Percentiles rank a stretch among this genome's conserved stretches.
phyloP scores from a whole-genome alignment of 1,139 yeast genomes.

The Ashbya aceris region DNA sequence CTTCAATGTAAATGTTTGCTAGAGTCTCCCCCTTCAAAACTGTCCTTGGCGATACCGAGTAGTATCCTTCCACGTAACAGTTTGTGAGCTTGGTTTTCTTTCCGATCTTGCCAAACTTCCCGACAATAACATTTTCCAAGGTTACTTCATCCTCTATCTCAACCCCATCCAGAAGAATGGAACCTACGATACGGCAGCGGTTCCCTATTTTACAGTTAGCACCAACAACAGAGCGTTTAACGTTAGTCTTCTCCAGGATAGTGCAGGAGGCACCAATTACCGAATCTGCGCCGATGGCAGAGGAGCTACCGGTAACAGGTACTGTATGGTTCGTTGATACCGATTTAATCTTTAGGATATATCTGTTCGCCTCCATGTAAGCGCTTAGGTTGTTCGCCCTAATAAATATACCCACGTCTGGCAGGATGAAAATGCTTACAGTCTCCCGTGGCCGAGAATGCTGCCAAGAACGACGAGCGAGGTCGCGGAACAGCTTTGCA shows the following conservation, averaged over 20 bases:
- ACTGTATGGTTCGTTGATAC: slow-evolving; percentile 34
- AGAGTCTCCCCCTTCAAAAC: slow-evolving; percentile 78
- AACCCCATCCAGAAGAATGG: slow-evolving; percentile 65
- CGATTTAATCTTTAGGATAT: slow-evolving; percentile 49
- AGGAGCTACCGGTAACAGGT: slow-evolving; percentile 35
- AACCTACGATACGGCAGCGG: slow-evolving; percentile 81
- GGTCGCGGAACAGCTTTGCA: slow-evolving; percentile 67
- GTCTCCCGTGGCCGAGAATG: slow-evolving; percentile 54
- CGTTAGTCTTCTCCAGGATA: slow-evolving; percentile 71
- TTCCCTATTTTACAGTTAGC: slow-evolving; percentile 70
- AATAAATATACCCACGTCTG: slow-evolving; percentile 57
- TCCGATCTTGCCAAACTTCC: slow-evolving; percentile 54
- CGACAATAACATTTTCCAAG: slow-evolving; percentile 83
- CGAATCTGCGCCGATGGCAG: slow-evolving; percentile 84
- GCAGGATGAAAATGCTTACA: slow-evolving; percentile 55
- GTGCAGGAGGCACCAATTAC: slow-evolving; percentile 51
- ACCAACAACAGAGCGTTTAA: slow-evolving; percentile 79
- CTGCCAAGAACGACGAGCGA: slow-evolving; percentile 88
- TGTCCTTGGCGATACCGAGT: slow-evolving; percentile 51
- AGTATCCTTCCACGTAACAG: slow-evolving; percentile 79
- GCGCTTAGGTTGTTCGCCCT: slow-evolving; percentile 73
- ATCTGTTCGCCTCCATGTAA: slow-evolving; percentile 85
- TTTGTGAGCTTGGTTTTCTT: slow-evolving; percentile 54
- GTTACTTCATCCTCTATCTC: slow-evolving; percentile 66
- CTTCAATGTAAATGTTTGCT: slow-evolving; percentile 50